These are phyloP conservation scores for Phytophthora fragariae DNA, from an alignment of 352 stramenopile species.

Conservation along the genomic window DNA sequence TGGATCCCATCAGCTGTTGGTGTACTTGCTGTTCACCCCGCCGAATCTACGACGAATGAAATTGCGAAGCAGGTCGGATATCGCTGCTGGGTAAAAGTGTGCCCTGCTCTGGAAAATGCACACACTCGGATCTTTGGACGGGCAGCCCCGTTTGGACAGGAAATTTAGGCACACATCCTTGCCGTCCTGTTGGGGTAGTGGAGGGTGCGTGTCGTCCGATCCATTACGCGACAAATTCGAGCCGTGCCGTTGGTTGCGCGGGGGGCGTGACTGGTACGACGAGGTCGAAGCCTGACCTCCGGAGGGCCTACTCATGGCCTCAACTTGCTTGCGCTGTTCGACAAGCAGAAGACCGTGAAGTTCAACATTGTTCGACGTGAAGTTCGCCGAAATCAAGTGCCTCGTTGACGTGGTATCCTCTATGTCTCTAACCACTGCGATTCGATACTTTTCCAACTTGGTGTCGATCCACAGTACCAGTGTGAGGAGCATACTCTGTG, in stretches of 20 bases:
- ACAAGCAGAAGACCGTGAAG: neutral
- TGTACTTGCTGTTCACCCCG: neutral
- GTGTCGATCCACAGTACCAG: conserved; percentile 11
- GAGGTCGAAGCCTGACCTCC: neutral
- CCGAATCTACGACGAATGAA: neutral
- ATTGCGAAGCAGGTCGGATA: neutral
- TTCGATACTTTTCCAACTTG: neutral
- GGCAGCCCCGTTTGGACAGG: neutral
- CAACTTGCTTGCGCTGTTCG: neutral
- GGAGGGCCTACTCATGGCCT: neutral
- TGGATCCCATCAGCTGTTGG: neutral
- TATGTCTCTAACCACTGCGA: neutral
- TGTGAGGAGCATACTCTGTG: neutral
- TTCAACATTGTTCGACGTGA: neutral
- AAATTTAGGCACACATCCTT: neutral
- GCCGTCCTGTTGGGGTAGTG: neutral
- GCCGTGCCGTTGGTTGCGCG: neutral
- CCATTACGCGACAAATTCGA: neutral
- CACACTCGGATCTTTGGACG: neutral
- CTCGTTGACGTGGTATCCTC: neutral
- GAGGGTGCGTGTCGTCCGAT: neutral
- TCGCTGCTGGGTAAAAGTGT: neutral
- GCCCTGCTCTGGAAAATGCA: neutral
- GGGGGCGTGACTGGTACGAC: neutral
- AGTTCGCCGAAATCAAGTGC: neutral